These are phyloP conservation scores for Rhododendron simsii DNA, from an alignment of 148 eudicot genomes.

Conservation along the genomic window DNA sequence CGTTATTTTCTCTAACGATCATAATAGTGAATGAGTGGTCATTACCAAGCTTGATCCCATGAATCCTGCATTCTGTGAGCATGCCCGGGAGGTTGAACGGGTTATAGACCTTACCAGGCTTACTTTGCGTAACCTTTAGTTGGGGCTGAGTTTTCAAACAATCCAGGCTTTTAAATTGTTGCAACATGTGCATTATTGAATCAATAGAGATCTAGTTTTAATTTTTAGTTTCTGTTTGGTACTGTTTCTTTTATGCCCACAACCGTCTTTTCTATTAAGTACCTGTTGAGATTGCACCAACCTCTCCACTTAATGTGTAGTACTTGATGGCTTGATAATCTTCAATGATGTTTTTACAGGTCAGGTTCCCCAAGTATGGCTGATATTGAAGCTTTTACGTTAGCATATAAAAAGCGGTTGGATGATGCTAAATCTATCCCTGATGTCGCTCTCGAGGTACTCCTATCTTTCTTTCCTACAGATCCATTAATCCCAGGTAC, in stretches of 20 bases:
- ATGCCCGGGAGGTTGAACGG: not conserved
- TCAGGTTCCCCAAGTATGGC: slow-evolving; percentile 73
- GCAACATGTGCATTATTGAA: not conserved
- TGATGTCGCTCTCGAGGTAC: slow-evolving; percentile 63
- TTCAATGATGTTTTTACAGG: slow-evolving; percentile 32
- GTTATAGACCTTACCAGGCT: slow-evolving; percentile 2
- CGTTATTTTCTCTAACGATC: not conserved
- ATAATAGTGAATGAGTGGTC: not conserved
- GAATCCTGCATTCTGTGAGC: not conserved
- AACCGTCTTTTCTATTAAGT: too few species aligned
- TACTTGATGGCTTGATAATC: slow-evolving; percentile 2
- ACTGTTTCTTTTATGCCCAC: not conserved
- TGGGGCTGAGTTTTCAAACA: not conserved
- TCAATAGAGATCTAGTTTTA: not conserved
- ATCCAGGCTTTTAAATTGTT: not conserved
- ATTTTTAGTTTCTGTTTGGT: not conserved
- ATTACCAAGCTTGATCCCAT: not conserved
- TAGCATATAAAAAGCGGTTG: slow-evolving; percentile 51
- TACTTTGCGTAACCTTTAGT: not conserved
- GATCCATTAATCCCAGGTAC: not conserved
- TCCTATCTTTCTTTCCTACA: not conserved
- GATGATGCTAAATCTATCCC: slow-evolving; percentile 78
- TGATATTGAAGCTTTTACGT: slow-evolving; percentile 78
- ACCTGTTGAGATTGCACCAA: not conserved
- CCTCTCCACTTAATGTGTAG: not conserved